A percentile compares a stretch with the other conserved stretches of the same genome.
Evolutionary conservation across 345 rosid genomes (phyloP).

Genomic region (Populus tremula): DNA sequence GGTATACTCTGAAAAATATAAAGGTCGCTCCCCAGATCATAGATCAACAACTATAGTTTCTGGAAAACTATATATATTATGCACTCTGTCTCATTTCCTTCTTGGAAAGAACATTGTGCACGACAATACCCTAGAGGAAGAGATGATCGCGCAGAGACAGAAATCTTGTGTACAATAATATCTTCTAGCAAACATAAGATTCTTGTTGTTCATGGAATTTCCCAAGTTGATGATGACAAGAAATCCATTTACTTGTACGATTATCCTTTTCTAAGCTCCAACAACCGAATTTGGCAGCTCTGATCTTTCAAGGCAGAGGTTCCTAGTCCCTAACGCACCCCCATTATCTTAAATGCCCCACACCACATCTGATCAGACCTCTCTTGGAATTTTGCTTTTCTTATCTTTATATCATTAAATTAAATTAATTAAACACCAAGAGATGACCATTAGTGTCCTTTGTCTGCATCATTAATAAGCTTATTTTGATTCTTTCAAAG

Average conservation of each 20-base stretch:
- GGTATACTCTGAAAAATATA: no score
- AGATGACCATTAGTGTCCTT: conserved; percentile 3
- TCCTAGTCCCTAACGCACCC: conserved; percentile 9
- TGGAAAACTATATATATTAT: no score
- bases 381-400: conserved; percentile 5
- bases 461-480: background rate
- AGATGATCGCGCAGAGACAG: background rate
- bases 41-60: no score
- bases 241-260: conserved; percentile 13
- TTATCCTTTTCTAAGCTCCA: conserved; percentile 5
- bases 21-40: no score
- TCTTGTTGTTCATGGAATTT: conserved; percentile 24
- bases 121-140: no score
- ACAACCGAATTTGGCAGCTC: background rate
- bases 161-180: background rate
- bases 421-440: background rate
- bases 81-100: background rate
- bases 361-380: background rate
- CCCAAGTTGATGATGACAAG: conserved; percentile 28
- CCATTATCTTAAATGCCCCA: background rate
- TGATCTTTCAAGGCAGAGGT: conserved; percentile 19
- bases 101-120: no score
- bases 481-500: conserved; percentile 18
- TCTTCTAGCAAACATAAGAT: background rate
- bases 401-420: background rate